These are phyloP conservation scores for Mortierella hygrophila DNA, from an alignment of 192 early-diverging fungal genomes.

Conservation along the genomic window DNA sequence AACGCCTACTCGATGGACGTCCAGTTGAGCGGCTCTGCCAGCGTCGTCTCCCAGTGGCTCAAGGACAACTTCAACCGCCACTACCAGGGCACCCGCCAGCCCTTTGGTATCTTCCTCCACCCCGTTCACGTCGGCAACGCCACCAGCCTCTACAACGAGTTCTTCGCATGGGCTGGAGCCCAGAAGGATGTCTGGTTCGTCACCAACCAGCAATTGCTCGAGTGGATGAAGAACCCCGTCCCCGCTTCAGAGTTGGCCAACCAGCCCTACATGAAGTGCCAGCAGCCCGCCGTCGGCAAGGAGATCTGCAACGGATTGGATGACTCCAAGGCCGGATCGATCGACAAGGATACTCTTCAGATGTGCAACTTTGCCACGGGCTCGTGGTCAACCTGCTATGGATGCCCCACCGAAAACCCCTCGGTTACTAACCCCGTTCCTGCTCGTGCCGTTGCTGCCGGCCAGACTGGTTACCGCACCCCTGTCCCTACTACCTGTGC, in stretches of 20 bases:
- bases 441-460: constrained; percentile 29
- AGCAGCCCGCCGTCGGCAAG: constrained; percentile 65
- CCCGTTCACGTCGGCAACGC: constrained; percentile 59
- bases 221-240: constrained; percentile 87
- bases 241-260: constrained; percentile 71
- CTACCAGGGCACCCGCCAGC: constrained; percentile 63
- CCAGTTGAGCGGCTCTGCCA: constrained; percentile 59
- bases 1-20: constrained; percentile 60
- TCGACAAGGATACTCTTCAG: constrained; percentile 54
- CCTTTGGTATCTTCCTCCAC: constrained; percentile 64
- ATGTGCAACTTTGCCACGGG: constrained; percentile 63
- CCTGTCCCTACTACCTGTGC: constrained; percentile 73
- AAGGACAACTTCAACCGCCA: constrained; percentile 69
- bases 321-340: constrained; percentile 42
- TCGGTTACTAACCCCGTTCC: constrained; percentile 60
- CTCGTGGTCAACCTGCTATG: constrained; percentile 68
- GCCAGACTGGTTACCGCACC: constrained; percentile 53
- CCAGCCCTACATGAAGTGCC: constrained; percentile 77
- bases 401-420: constrained; percentile 62
- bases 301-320: constrained; percentile 83
- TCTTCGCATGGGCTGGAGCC: constrained; percentile 65
- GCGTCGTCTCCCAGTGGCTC: constrained; percentile 60
- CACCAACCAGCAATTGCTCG: constrained; percentile 74
- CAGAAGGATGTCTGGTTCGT: constrained; percentile 81
- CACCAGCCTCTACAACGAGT: constrained; percentile 52